Evolutionary conservation across 306 rosid genomes (phyloP), one percentile per base, ranked within the genome.

Genomic region (Begonia peltatifolia): DNA sequence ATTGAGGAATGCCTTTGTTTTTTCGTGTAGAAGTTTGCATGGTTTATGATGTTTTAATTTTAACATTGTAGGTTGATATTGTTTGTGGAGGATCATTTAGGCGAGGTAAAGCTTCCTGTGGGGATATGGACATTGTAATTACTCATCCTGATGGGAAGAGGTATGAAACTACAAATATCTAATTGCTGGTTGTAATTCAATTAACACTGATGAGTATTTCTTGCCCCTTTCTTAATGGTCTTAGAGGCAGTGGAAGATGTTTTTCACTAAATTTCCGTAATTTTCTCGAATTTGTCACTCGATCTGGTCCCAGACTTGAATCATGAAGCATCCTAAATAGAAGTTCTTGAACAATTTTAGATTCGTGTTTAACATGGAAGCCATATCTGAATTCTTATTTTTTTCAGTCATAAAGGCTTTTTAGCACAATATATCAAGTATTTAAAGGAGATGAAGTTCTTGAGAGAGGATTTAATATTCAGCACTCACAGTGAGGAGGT

Each of bases 401-500:
- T 65, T 67, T 57, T 57, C 83, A 90, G 95, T 59, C 97, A 90
- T 64, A 78, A 74, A 73, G 94, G 97, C 13, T 85, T 90, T 73
- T 70, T 90, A 67, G 70, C 78, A 38, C 80, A 75, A 65, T 83
- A 62, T 63, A 73, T 85, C 17, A 74, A 80, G 70, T 73, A 49
- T 71, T 79, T 90, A 58, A 90, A 90, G 83, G 87, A 78, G 64
- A 83, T 74, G 74, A 74, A 72, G 75, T 85, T 85, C 61, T 65
- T 85, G 25, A 76, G 95, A 64, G 97, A 90, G 76, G 97, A 90
- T 75, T 66, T 90, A 73, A 46, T 90, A 63, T 82, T 72, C 72
- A 90, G 90, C 65, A 78, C 61, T 47, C 97, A 85, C 60, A 85
- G 97, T 69, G 87, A 85, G 78, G 83, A 82, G 95, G 97, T 89